These are phyloP conservation scores for Cadophora malorum DNA, from an alignment of 2,329 filamentous ascomycete species.

Conservation along the genomic window DNA sequence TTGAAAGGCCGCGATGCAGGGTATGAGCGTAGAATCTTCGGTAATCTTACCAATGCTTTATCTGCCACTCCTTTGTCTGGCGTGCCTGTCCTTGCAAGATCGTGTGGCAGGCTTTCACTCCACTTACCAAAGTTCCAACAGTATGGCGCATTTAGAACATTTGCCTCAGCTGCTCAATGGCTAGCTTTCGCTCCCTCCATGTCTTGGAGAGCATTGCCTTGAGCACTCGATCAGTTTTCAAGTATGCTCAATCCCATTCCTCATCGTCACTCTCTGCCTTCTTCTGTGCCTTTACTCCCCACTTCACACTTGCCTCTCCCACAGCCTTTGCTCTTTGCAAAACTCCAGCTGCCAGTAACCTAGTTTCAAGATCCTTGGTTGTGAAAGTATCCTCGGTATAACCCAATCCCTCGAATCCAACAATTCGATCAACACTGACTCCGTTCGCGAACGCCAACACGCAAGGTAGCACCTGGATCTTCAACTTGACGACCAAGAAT, in stretches of 20 bases:
- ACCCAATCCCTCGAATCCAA: slow-evolving; percentile 64
- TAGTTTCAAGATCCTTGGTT: slow-evolving; percentile 58
- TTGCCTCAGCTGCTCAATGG: not conserved
- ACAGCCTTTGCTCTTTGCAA: slow-evolving; percentile 58
- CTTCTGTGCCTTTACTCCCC: slow-evolving; percentile 44
- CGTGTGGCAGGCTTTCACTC: not conserved
- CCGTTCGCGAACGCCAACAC: slow-evolving; percentile 63
- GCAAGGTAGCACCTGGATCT: slow-evolving; percentile 63
- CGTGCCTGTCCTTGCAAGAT: not conserved
- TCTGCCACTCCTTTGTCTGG: not conserved
- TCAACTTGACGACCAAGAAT: slow-evolving; percentile 63
- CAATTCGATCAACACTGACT: slow-evolving; percentile 59
- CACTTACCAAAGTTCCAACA: not conserved
- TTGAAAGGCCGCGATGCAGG: too few relatives aligned
- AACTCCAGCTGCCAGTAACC: slow-evolving; percentile 58
- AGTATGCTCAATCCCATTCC: slow-evolving; percentile 52
- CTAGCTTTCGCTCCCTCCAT: not conserved
- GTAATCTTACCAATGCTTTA: too few relatives aligned
- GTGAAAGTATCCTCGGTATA: slow-evolving; percentile 59
- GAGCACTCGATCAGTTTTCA: not conserved
- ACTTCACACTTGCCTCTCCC: slow-evolving; percentile 49
- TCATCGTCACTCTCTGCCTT: slow-evolving; percentile 55
- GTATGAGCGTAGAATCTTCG: too few relatives aligned
- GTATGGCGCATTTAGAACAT: not conserved
- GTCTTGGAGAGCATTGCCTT: not conserved